A percentile compares a stretch with the other conserved stretches of the same genome.
These are phyloP conservation scores for Trametes sp. DNA, from an alignment of 1,284 basidiomycete species.

Conservation along the genomic window DNA sequence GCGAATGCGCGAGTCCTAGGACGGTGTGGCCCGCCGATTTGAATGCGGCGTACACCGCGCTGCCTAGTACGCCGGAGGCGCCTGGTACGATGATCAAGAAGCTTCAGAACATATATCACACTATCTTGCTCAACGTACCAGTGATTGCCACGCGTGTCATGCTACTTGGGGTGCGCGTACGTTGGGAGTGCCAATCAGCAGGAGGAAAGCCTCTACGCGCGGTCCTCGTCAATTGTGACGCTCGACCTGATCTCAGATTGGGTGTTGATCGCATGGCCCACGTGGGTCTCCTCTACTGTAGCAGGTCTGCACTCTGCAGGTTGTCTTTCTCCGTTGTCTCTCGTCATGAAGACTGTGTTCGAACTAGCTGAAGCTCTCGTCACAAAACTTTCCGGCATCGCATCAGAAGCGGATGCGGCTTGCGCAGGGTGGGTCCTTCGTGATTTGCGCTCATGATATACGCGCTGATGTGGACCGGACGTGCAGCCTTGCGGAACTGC, in stretches of 20 bases:
- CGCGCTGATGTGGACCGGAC: too few relatives aligned
- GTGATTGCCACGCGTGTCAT: conserved; percentile 57
- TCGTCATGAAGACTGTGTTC: too few relatives aligned
- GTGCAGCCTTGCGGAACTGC: too few relatives aligned
- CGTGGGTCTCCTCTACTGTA: not conserved
- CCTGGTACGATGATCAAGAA: conserved; percentile 49
- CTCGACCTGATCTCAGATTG: not conserved
- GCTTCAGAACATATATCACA: not conserved
- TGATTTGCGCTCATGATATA: too few relatives aligned
- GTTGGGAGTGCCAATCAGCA: not conserved
- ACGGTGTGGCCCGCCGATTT: conserved; percentile 51
- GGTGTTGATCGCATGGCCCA: conserved; percentile 10
- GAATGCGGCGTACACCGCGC: conserved; percentile 71
- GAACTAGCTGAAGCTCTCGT: too few relatives aligned
- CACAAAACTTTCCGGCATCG: too few relatives aligned
- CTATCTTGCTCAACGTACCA: conserved; percentile 43
- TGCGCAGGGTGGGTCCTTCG: too few relatives aligned
- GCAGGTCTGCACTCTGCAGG: too few relatives aligned
- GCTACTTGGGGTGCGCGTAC: not conserved
- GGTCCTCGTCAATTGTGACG: too few relatives aligned
- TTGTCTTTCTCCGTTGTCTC: too few relatives aligned
- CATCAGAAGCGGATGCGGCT: too few relatives aligned
- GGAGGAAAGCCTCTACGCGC: not conserved
- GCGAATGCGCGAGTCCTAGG: conserved; percentile 70
- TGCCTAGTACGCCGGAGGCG: conserved; percentile 80